Percentiles rank a stretch among this genome's conserved stretches.
Evolutionary conservation across 306 rosid species (phyloP).

Genomic region (Canavalia ensiformis): DNA sequence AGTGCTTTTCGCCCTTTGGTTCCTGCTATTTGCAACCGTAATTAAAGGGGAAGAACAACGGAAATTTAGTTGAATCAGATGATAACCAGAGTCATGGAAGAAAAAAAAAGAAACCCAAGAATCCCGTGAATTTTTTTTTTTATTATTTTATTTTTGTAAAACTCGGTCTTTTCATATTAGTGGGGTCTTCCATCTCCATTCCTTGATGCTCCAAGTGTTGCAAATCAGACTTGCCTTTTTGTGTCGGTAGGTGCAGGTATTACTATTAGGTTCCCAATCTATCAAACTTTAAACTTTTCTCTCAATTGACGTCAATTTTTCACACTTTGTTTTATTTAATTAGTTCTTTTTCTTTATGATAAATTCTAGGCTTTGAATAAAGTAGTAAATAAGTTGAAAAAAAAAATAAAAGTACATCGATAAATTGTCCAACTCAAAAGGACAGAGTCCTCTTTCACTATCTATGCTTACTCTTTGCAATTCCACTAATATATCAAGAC

Average conservation of each 20-base stretch:
- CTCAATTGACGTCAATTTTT: background rate
- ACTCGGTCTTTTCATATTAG: background rate
- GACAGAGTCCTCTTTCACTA: background rate
- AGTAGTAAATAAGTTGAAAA: background rate
- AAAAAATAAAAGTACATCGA: background rate
- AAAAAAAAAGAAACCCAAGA: slow-evolving; percentile 22
- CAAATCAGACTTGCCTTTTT: background rate
- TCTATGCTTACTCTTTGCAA: background rate
- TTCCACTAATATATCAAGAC: background rate
- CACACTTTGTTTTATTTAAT: background rate
- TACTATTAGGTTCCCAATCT: slow-evolving; percentile 1
- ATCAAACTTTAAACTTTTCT: background rate
- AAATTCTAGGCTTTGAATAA: background rate
- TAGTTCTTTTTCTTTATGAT: background rate
- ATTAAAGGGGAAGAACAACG: slow-evolving; percentile 34
- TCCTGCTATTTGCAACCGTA: slow-evolving; percentile 40
- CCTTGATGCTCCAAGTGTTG: slow-evolving; percentile 36
- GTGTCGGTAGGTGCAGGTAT: slow-evolving; percentile 24
- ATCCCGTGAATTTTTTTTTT: slow-evolving; percentile 28
- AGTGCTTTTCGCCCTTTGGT: slow-evolving; percentile 37
- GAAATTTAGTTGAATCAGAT: background rate
- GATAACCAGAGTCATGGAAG: background rate
- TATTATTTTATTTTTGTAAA: no score
- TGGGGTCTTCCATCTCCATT: background rate
- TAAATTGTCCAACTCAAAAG: background rate